Evolutionary conservation across 768 basidiomycete genomes (phyloP).

Genomic region (Rhodotorula sphaerocarpa): DNA sequence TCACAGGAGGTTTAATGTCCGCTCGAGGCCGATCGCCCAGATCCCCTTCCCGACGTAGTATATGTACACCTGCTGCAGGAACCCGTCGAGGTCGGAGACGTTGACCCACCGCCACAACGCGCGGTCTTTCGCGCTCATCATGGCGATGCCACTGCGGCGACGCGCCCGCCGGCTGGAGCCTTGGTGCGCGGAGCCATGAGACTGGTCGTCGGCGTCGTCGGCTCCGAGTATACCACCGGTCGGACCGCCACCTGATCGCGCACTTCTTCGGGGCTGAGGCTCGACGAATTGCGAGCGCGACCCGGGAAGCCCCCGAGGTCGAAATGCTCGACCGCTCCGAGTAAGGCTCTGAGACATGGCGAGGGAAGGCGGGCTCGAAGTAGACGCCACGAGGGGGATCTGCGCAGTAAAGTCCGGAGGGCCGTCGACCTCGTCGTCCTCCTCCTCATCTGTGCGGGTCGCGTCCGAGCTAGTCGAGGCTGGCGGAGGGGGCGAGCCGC

Average conservation of each 20-base stretch:
- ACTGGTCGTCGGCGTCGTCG: background rate
- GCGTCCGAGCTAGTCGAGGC: slow-evolving; percentile 4
- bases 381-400: slow-evolving; percentile 1
- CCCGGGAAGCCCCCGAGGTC: background rate
- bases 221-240: slow-evolving; percentile 10
- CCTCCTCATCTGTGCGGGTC: slow-evolving; percentile 1
- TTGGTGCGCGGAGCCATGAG: too few relatives aligned
- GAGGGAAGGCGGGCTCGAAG: background rate
- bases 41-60: slow-evolving; percentile 98
- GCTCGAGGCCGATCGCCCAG: slow-evolving; percentile 82
- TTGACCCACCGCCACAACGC: slow-evolving; percentile 99
- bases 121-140: slow-evolving; percentile 51
- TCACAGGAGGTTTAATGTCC: slow-evolving; percentile 88
- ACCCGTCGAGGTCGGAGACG: slow-evolving; percentile 91
- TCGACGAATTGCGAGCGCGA: background rate
- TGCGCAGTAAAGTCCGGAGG: slow-evolving; percentile 33
- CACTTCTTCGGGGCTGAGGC: too few relatives aligned
- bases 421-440: slow-evolving; percentile 22
- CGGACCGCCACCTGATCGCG: background rate
- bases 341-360: background rate
- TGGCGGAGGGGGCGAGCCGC: slow-evolving; percentile 19
- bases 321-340: background rate
- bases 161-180: too few relatives aligned
- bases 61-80: slow-evolving; percentile 69
- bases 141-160: background rate